Conservation (phyloP, 257 asterid genomes). For the Nicotiana otophora region DNA sequence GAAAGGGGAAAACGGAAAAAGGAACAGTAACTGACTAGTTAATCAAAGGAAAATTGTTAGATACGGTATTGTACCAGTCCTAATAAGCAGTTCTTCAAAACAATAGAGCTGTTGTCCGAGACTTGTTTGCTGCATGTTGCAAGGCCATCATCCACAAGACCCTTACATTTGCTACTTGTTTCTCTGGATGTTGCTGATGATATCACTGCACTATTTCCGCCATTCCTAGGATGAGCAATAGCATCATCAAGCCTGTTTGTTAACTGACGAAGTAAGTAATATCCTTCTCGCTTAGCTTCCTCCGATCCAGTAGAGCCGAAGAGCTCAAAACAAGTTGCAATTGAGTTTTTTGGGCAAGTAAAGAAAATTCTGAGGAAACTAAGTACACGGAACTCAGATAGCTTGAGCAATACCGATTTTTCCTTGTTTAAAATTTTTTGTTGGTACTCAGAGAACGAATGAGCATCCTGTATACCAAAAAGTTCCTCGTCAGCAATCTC, state of each 20-base stretch:
- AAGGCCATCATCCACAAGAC: constrained; percentile 21
- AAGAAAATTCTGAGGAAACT: constrained; percentile 61
- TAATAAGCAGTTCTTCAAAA: constrained; percentile 56
- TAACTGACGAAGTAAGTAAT: constrained; percentile 63
- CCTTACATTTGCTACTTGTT: constrained; percentile 30
- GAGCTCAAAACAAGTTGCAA: constrained; percentile 73
- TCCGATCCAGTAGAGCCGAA: constrained; percentile 42
- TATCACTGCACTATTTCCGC: constrained; percentile 24
- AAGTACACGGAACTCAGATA: constrained; percentile 59
- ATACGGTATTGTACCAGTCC: constrained; percentile 51
- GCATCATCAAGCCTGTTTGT: constrained; percentile 43
- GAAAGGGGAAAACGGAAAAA: not conserved
- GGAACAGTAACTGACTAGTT: not conserved
- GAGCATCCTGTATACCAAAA: constrained; percentile 42
- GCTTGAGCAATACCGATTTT: constrained; percentile 37
- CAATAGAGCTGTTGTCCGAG: constrained; percentile 19
- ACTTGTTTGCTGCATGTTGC: constrained; percentile 31
- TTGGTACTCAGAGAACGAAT: constrained; percentile 41
- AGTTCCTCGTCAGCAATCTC: constrained; percentile 57
- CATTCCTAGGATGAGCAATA: constrained; percentile 26
- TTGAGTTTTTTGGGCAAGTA: constrained; percentile 54
- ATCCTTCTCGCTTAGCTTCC: constrained; percentile 46
- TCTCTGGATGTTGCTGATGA: constrained; percentile 22
- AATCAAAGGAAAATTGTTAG: not conserved
- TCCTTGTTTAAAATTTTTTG: constrained; percentile 50